Base-by-base conservation (phyloP, 441 rosid genomes). In the Pelargonium cotyledonis region DNA sequence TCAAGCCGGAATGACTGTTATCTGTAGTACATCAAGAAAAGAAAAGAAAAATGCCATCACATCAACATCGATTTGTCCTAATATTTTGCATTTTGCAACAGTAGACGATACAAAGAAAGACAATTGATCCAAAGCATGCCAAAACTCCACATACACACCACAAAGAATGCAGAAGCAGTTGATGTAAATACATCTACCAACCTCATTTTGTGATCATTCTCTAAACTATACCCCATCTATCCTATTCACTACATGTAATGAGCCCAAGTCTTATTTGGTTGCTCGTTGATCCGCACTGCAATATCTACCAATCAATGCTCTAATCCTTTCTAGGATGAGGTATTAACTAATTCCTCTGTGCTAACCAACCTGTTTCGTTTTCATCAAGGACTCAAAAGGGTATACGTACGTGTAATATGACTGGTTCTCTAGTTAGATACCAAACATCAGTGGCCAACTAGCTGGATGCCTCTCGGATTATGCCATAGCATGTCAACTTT, bases 361-460 rank as follows among this genome's bases (percentile, higher is more conserved):
- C 26, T 60, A 60, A 60, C 64, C 1, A 40, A 40, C 26, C 15
- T 9, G n/a, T 60, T 38, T 60, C 64, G 26, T 14, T 60, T 23
- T 60, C 64, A 60, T 10, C 26, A 10, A n/a, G 64, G 26, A n/a
- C 7, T 23, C 26, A 23, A 60, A 60, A 60, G 26, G 64, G 11
- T 60, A 23, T 23, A 23, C 2, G 35, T 60, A 21, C 64, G 26
- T 21, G 43, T 40, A 7, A 7, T 7, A 7, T 40, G 64, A 31
- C 64, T 60, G 35, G 23, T 60, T 60, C 64, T 10, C 64, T 60
- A 10, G 64, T 60, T 60, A 60, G 64, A 60, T 60, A n/a, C 38
- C 21, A 60, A 60, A 60, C 64, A 60, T 23, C 38, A 60, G 64
- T 60, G 64, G 7, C 64, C 64, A 21, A 60, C 64, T 60, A 60